Evolutionary conservation across 345 rosid genomes (phyloP).

Genomic region (Carallia pectinifolia): DNA sequence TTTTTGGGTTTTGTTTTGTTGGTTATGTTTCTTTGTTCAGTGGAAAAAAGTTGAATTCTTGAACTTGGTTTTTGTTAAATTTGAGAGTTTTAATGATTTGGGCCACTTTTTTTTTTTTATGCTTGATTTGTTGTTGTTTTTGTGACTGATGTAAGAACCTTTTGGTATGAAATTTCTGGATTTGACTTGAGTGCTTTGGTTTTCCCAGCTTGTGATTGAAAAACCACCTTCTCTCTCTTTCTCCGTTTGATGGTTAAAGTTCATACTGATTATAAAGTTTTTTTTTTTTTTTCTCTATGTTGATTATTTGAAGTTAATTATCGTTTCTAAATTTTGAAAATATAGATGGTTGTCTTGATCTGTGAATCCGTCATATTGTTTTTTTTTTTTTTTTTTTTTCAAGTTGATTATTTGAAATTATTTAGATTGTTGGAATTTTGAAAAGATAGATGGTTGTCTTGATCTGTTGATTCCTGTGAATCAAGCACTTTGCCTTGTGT

Average conservation of each 20-base stretch:
- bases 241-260: too few relatives aligned
- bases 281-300: too few relatives aligned
- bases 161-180: constrained; percentile 5
- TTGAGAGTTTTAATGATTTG: background rate
- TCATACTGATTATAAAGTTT: too few relatives aligned
- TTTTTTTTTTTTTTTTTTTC: too few relatives aligned
- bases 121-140: background rate
- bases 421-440: too few relatives aligned
- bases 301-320: too few relatives aligned
- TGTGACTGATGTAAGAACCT: background rate
- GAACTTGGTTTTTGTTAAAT: constrained; percentile 3
- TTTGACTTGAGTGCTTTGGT: background rate
- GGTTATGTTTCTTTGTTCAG: background rate
- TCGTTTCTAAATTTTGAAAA: too few relatives aligned
- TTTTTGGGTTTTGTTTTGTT: background rate
- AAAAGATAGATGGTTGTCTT: background rate
- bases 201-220: background rate
- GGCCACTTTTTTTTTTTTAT: background rate
- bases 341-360: background rate
- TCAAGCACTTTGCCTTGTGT: too few relatives aligned
- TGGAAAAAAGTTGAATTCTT: constrained; percentile 2
- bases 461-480: background rate
- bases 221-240: too few relatives aligned
- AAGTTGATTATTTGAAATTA: too few relatives aligned
- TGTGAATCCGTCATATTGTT: background rate